These are phyloP conservation scores for Sparassis latifolia DNA, from an alignment of 1,284 basidiomycete species.

Conservation along the genomic window DNA sequence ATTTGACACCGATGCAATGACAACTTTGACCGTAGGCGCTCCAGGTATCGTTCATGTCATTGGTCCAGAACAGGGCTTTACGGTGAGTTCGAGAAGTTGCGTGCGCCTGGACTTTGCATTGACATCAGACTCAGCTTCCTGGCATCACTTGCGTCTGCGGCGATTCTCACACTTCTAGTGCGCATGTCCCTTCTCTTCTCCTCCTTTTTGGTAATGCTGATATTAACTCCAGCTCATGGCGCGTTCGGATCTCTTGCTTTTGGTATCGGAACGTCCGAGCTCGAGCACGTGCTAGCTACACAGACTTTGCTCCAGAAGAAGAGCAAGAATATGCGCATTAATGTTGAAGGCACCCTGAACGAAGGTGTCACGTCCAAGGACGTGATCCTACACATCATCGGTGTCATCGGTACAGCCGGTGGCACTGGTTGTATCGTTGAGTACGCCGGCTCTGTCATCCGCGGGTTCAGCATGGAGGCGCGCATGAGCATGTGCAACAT, in stretches of 20 bases:
- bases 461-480: slow-evolving; percentile 90
- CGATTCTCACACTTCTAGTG: slow-evolving; percentile 91
- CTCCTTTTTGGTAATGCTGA: background rate
- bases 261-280: slow-evolving; percentile 95
- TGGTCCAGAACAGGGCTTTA: slow-evolving; percentile 96
- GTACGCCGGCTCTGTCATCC: slow-evolving; percentile 89
- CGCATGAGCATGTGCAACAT: slow-evolving; percentile 98
- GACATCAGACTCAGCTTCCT: slow-evolving; percentile 52
- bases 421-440: slow-evolving; percentile 93
- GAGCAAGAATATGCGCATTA: slow-evolving; percentile 94
- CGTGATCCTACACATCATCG: slow-evolving; percentile 93
- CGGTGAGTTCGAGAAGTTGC: slow-evolving; percentile 37
- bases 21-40: background rate
- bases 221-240: slow-evolving; percentile 67
- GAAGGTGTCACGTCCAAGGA: slow-evolving; percentile 94
- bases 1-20: background rate
- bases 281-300: slow-evolving; percentile 95
- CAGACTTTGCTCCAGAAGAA: slow-evolving; percentile 91
- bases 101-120: background rate
- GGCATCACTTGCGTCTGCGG: slow-evolving; percentile 96
- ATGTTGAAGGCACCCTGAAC: slow-evolving; percentile 79
- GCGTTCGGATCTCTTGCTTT: slow-evolving; percentile 96
- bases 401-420: slow-evolving; percentile 89
- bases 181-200: slow-evolving; percentile 16
- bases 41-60: slow-evolving; percentile 93